Percentiles rank a stretch among this genome's conserved stretches.
Evolutionary conservation across 176 grass and related monocot genomes (phyloP).

Genomic region (Hordeum vulgare): DNA sequence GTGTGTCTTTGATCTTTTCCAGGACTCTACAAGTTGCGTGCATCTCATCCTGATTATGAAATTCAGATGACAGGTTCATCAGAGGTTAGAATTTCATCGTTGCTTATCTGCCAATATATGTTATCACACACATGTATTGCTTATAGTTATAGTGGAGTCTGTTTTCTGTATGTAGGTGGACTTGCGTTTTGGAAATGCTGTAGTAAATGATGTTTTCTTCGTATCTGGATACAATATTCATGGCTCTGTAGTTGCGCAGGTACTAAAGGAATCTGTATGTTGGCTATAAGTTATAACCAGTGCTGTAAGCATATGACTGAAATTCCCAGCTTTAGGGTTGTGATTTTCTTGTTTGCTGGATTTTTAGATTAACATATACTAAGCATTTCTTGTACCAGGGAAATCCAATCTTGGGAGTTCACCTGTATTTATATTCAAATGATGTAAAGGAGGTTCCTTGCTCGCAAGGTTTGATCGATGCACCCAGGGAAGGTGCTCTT

Average conservation of each 20-base stretch:
- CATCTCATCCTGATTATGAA: slow-evolving; percentile 81
- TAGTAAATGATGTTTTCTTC: slow-evolving; percentile 86
- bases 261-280: slow-evolving; percentile 28
- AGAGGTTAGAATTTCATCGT: slow-evolving; percentile 49
- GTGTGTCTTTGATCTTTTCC: slow-evolving; percentile 22
- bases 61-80: slow-evolving; percentile 61
- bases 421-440: slow-evolving; percentile 85
- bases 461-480: slow-evolving; percentile 50
- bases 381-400: slow-evolving; percentile 40
- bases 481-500: slow-evolving; percentile 65
- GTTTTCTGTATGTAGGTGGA: slow-evolving; percentile 58
- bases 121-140: slow-evolving; percentile 7
- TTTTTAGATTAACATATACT: slow-evolving; percentile 3
- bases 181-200: slow-evolving; percentile 73
- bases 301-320: neutral
- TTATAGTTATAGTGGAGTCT: slow-evolving; percentile 4
- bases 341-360: slow-evolving; percentile 11
- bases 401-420: slow-evolving; percentile 93
- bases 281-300: slow-evolving; percentile 5
- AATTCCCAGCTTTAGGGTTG: neutral
- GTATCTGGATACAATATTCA: slow-evolving; percentile 79
- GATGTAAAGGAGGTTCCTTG: slow-evolving; percentile 64
- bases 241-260: slow-evolving; percentile 91
- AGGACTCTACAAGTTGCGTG: slow-evolving; percentile 76
- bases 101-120: slow-evolving; percentile 14